Conservation (phyloP, 1,284 basidiomycete genomes). For the Amylostereum chailletii region DNA sequence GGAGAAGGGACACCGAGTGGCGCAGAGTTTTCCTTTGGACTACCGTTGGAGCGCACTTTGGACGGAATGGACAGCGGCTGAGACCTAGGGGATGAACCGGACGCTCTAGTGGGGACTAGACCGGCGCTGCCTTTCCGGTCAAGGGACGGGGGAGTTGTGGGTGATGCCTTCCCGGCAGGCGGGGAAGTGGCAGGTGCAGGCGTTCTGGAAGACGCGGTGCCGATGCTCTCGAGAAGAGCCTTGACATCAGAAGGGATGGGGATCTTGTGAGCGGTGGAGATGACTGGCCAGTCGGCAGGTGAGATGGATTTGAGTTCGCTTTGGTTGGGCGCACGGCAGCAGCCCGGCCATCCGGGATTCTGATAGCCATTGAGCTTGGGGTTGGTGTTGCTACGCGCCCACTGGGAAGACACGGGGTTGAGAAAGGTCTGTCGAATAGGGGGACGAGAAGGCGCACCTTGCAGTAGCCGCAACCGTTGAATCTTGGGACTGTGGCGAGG, state of each 20-base stretch:
- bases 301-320: slow-evolving; percentile 53
- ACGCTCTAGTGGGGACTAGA: slow-evolving; percentile 16
- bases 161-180: slow-evolving; percentile 17
- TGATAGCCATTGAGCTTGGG: slow-evolving; percentile 43
- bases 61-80: slow-evolving; percentile 25
- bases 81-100: slow-evolving; percentile 17
- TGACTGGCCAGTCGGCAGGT: slow-evolving; percentile 71
- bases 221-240: slow-evolving; percentile 47
- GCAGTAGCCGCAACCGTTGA: slow-evolving; percentile 81
- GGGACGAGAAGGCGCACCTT: slow-evolving; percentile 42
- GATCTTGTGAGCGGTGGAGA: slow-evolving; percentile 61
- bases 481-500: slow-evolving; percentile 51
- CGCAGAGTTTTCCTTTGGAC: slow-evolving; percentile 34
- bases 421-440: slow-evolving; percentile 18
- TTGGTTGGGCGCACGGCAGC: slow-evolving; percentile 60
- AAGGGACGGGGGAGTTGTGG: slow-evolving; percentile 35
- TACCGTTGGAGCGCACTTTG: slow-evolving; percentile 34
- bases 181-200: slow-evolving; percentile 12
- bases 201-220: slow-evolving; percentile 16
- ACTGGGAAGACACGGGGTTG: slow-evolving; percentile 33
- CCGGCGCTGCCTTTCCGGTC: slow-evolving; percentile 35
- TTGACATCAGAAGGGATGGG: slow-evolving; percentile 65
- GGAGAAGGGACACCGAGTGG: slow-evolving; percentile 29
- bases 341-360: slow-evolving; percentile 78
- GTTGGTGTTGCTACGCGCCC: slow-evolving; percentile 52